Evolutionary conservation across 176 grass and related monocot species (phyloP).

Genomic region (Eleusine indica): DNA sequence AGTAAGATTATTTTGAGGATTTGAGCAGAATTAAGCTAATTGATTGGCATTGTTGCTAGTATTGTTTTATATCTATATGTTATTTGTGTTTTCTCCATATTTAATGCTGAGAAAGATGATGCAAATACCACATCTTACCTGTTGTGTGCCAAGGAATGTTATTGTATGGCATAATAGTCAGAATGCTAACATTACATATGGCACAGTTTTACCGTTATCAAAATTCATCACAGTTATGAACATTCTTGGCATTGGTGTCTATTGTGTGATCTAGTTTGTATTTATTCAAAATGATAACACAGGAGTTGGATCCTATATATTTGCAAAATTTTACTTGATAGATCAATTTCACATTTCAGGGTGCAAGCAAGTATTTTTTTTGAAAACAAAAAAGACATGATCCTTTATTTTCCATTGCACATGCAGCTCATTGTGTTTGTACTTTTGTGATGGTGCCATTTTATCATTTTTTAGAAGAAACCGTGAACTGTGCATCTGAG

Average conservation of each 20-base stretch:
- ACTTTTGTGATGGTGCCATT: constrained; percentile 13
- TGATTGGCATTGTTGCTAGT: not conserved
- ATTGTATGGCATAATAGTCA: not conserved
- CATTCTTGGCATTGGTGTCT: not conserved
- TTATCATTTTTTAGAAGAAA: constrained; percentile 7
- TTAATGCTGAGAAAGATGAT: constrained; percentile 1
- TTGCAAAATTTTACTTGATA: constrained; percentile 23
- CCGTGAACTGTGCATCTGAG: not conserved
- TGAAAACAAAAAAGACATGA: not conserved
- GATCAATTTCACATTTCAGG: not conserved
- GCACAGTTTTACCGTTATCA: constrained; percentile 14
- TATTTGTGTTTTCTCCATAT: constrained; percentile 24
- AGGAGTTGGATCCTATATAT: constrained; percentile 21
- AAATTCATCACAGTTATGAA: not conserved
- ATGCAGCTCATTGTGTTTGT: not conserved
- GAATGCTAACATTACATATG: not conserved
- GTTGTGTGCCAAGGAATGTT: not conserved
- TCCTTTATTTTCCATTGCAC: not conserved
- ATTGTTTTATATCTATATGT: constrained; percentile 35
- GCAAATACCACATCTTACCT: not conserved
- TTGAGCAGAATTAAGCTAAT: constrained; percentile 10
- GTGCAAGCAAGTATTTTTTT: not conserved
- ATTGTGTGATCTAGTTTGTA: constrained; percentile 1
- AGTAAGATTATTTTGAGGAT: constrained; percentile 14
- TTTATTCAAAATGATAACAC: constrained; percentile 16